A percentile compares a stretch with the other conserved stretches of the same genome.
phyloP scores from a whole-genome alignment of 345 rosid genomes.

The Isatis tinctoria region DNA sequence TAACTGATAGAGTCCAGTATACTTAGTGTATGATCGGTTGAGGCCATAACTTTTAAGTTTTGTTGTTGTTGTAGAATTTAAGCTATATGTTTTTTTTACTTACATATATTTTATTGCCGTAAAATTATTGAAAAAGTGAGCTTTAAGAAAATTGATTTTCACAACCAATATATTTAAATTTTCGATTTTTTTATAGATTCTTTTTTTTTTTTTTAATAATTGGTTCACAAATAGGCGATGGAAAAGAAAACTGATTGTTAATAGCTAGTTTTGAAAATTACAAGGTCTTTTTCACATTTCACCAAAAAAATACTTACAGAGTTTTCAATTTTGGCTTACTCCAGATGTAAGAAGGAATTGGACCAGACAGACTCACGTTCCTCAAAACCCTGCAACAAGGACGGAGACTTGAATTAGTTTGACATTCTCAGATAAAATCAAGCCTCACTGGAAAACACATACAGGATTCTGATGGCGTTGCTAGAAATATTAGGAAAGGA shows the following conservation, averaged over 20 bases:
- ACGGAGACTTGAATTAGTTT: not conserved
- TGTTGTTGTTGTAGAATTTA: no score
- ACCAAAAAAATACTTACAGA: constrained; percentile 15
- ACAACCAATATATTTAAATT: no score
- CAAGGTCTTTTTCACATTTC: not conserved
- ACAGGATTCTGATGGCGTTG: constrained; percentile 15
- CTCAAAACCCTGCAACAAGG: constrained; percentile 18
- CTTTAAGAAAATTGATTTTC: no score
- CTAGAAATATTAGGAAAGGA: constrained; percentile 41
- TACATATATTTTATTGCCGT: no score
- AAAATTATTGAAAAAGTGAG: no score
- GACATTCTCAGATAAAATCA: not conserved
- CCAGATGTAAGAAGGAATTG: constrained; percentile 30
- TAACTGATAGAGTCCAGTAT: not conserved
- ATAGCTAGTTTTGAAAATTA: not conserved
- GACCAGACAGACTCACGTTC: constrained; percentile 25
- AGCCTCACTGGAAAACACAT: not conserved
- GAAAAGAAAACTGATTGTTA: no score
- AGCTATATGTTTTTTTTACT: no score
- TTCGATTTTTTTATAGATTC: no score
- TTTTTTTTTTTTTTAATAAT: no score
- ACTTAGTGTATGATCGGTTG: no score
- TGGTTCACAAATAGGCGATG: no score
- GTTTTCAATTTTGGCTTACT: not conserved
- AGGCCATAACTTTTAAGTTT: no score